Evolutionary conservation across 345 rosid species (phyloP).

Genomic region (Moricandia arvensis): DNA sequence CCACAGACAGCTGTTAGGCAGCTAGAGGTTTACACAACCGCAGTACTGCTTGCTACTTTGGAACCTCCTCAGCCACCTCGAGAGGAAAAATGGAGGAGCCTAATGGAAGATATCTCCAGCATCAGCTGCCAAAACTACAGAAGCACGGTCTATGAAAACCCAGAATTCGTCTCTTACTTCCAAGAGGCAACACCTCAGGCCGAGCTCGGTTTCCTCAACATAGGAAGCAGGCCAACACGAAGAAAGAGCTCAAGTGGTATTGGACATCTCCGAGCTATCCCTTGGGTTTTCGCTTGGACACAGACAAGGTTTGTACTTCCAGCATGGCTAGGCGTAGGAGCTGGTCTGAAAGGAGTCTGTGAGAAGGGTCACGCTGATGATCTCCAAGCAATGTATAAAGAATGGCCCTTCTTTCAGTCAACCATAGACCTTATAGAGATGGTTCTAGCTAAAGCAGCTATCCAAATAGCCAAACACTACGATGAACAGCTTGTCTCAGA

Average conservation of each 20-base stretch:
- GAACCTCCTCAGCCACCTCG: constrained; percentile 85
- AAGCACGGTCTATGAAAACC: constrained; percentile 80
- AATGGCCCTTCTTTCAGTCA: constrained; percentile 95
- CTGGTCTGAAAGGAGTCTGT: constrained; percentile 75
- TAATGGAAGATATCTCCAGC: constrained; percentile 93
- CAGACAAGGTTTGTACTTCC: constrained; percentile 98
- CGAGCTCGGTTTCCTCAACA: constrained; percentile 91
- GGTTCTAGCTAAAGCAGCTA: constrained; percentile 90
- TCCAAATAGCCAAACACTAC: constrained; percentile 78
- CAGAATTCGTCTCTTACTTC: constrained; percentile 85
- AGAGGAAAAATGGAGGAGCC: constrained; percentile 86
- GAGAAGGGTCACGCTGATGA: constrained; percentile 79
- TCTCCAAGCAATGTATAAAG: constrained; percentile 79
- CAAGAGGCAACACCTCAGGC: constrained; percentile 98
- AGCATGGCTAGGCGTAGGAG: constrained; percentile 96
- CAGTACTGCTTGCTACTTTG: constrained; percentile 88
- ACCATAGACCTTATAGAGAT: constrained; percentile 95
- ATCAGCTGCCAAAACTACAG: constrained; percentile 79
- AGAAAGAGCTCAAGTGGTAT: constrained; percentile 85
- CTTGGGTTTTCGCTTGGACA: constrained; percentile 98
- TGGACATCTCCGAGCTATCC: constrained; percentile 96
- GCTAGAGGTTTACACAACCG: constrained; percentile 92
- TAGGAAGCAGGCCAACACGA: constrained; percentile 91
- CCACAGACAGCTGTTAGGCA: constrained; percentile 91
- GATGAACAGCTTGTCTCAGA: constrained; percentile 86